A percentile compares a stretch with the other conserved stretches of the same genome.
Conservation (phyloP, 73 alveolate genomes). For the Tetrahymena elliotti region DNA sequence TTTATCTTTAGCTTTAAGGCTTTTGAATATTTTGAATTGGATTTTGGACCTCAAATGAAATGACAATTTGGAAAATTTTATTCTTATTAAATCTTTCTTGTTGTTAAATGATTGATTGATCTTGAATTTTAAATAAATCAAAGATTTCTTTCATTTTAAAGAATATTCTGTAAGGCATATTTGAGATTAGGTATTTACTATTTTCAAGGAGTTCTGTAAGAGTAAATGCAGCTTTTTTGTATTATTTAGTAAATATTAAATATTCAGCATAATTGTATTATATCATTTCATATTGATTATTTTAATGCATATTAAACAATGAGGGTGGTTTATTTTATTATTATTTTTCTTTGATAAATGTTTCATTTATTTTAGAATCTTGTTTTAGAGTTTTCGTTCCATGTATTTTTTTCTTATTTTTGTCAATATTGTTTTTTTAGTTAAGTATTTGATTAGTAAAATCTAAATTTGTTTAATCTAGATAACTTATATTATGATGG, state of each 20-base stretch:
- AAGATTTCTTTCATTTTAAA: too few relatives aligned
- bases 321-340: not conserved
- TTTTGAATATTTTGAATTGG: too few relatives aligned
- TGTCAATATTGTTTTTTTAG: too few relatives aligned
- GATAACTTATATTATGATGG: too few relatives aligned
- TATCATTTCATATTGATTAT: not conserved
- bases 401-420: too few relatives aligned
- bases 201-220: not conserved
- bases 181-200: not conserved
- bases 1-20: too few relatives aligned
- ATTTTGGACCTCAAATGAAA: not conserved
- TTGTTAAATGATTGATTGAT: not conserved
- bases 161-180: not conserved
- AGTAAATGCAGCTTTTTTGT: not conserved
- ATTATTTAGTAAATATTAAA: not conserved
- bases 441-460: too few relatives aligned
- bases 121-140: not conserved
- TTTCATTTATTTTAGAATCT: not conserved
- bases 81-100: not conserved
- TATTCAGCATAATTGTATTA: not conserved
- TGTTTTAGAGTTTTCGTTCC: not conserved
- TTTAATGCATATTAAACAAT: not conserved
- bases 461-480: too few relatives aligned
- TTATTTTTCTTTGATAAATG: too few relatives aligned
- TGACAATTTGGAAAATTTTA: not conserved